Percentiles rank a stretch among this genome's conserved stretches.
phyloP scores from a whole-genome alignment of 306 rosid genomes.

The Acacia melanoxylon region DNA sequence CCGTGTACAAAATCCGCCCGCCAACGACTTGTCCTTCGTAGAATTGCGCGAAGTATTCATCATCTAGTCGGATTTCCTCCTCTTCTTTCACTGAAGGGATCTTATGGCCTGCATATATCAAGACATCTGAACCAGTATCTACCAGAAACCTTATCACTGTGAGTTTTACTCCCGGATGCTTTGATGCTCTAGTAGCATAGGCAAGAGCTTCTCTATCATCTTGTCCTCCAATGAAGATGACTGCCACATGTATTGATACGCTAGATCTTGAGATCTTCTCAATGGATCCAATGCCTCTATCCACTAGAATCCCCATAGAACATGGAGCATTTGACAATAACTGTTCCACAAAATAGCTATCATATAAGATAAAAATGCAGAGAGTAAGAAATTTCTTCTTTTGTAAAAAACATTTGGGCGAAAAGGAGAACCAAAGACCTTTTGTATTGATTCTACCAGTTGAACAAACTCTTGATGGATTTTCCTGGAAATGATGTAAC shows the following conservation, averaged over 20 bases:
- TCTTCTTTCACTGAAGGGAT: constrained; percentile 54
- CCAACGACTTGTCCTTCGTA: constrained; percentile 62
- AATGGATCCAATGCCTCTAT: constrained; percentile 78
- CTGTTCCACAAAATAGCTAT: constrained; percentile 44
- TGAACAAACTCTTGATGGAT: neutral
- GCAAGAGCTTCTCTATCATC: constrained; percentile 92
- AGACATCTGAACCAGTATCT: constrained; percentile 54
- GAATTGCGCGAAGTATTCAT: constrained; percentile 79
- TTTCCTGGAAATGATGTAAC: neutral
- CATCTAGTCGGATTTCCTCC: constrained; percentile 66
- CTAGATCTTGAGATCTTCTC: constrained; percentile 57
- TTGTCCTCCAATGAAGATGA: constrained; percentile 81
- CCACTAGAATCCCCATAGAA: constrained; percentile 88
- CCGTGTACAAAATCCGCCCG: constrained; percentile 57
- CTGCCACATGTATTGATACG: constrained; percentile 52
- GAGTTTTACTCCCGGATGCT: constrained; percentile 74
- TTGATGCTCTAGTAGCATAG: constrained; percentile 63
- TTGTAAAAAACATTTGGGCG: neutral
- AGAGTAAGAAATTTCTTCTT: neutral
- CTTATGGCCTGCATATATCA: constrained; percentile 52
- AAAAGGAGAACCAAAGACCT: neutral
- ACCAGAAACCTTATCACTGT: constrained; percentile 79
- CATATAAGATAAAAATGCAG: neutral
- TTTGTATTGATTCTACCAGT: neutral
- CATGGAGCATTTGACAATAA: constrained; percentile 74